phyloP scores from a whole-genome alignment of 768 basidiomycete genomes.

The Hemileccinum impolitum region DNA sequence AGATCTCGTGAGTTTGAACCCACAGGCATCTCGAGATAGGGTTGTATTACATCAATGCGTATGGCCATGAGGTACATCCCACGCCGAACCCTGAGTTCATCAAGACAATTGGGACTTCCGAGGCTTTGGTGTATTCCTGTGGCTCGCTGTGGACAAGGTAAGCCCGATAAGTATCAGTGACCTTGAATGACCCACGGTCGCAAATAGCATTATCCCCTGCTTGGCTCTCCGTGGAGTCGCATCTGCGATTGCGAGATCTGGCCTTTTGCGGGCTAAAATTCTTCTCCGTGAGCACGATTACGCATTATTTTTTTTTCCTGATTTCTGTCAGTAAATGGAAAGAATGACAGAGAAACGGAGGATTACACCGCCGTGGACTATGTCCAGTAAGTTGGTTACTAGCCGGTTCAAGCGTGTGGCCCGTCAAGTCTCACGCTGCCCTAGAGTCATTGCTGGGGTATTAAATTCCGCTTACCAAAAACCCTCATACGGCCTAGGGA shows the following conservation, averaged over 20 bases:
- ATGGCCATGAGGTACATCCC: conserved; percentile 90
- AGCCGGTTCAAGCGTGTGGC: conserved; percentile 2
- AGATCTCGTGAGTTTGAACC: conserved; percentile 9
- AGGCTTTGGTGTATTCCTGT: conserved; percentile 85
- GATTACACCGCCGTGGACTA: conserved; percentile 85
- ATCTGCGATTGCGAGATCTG: conserved; percentile 69
- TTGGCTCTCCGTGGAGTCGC: conserved; percentile 82
- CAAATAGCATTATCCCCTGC: conserved; percentile 81
- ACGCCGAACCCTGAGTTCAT: conserved; percentile 82
- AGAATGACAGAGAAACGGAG: conserved; percentile 88
- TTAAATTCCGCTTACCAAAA: conserved; percentile 60
- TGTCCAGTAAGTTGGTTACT: conserved; percentile 50
- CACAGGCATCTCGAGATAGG: conserved; percentile 39
- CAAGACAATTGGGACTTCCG: conserved; percentile 51
- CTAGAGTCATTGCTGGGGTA: conserved; percentile 65
- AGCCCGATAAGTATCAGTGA: conserved; percentile 9
- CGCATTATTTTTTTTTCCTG: conserved; percentile 1
- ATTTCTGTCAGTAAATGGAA: conserved; percentile 64
- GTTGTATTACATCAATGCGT: conserved; percentile 86
- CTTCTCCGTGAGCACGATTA: conserved; percentile 61
- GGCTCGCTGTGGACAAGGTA: conserved; percentile 94
- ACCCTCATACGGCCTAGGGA: conserved; percentile 52
- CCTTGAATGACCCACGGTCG: conserved; percentile 3
- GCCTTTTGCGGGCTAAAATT: conserved; percentile 71
- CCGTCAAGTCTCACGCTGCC: conserved; percentile 7